phyloP scores from a whole-genome alignment of 2,329 filamentous ascomycete species.

The Sporothrix sp. region DNA sequence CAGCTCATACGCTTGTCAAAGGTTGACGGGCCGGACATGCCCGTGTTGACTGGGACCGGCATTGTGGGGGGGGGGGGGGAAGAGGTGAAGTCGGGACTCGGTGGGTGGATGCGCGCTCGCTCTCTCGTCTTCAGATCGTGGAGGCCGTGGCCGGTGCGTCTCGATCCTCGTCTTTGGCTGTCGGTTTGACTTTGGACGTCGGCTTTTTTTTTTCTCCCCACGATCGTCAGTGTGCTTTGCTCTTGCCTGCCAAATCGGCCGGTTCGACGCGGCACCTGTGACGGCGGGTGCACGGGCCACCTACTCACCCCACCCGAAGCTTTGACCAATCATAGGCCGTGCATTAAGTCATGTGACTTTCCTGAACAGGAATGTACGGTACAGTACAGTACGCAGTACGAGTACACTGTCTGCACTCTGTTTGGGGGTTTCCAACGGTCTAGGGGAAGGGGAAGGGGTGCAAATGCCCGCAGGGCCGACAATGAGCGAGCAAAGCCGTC shows the following conservation, averaged over 20 bases:
- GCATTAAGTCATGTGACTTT: not conserved
- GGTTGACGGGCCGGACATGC: slow-evolving; percentile 36
- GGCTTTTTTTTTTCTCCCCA: not conserved
- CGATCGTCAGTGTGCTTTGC: slow-evolving; percentile 1
- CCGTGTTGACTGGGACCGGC: slow-evolving; percentile 25
- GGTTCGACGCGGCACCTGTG: slow-evolving; percentile 7
- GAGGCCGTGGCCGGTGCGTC: too few species aligned
- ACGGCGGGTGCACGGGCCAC: slow-evolving; percentile 14
- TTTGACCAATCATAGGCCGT: slow-evolving; percentile 7
- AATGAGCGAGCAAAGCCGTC: not conserved
- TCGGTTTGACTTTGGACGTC: not conserved
- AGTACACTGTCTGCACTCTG: not conserved
- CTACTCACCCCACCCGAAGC: slow-evolving; percentile 1
- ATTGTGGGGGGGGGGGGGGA: slow-evolving; percentile 18
- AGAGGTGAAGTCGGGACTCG: not conserved
- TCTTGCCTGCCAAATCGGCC: slow-evolving; percentile 1
- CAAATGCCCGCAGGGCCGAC: not conserved
- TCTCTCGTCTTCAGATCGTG: not conserved
- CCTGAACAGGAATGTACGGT: not conserved
- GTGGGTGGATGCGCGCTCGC: not conserved
- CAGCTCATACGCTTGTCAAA: slow-evolving; percentile 42
- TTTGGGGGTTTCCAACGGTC: not conserved
- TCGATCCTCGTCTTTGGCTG: too few species aligned
- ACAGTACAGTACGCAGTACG: not conserved
- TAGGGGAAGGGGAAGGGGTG: not conserved